Conservation (phyloP, 2,329 filamentous ascomycete genomes). For the Ceratocystis harringtonii region DNA sequence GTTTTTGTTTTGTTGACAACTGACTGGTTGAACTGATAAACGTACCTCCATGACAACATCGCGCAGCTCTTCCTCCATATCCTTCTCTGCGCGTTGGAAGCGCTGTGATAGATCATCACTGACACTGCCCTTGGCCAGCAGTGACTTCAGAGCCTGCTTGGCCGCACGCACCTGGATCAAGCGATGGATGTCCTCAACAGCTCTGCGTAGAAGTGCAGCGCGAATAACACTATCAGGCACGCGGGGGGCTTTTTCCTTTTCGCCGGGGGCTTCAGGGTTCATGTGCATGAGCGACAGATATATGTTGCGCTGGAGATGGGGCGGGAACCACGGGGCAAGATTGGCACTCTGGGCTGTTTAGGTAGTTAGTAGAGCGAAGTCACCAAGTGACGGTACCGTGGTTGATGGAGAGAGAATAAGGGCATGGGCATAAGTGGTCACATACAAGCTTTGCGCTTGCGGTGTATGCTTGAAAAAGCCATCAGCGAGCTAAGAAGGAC, state of each 20-base stretch:
- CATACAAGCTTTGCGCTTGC: conserved; percentile 74
- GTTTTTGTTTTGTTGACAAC: not conserved
- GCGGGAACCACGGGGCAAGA: conserved; percentile 85
- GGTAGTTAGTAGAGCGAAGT: conserved; percentile 13
- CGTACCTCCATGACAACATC: conserved; percentile 85
- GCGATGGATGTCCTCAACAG: conserved; percentile 82
- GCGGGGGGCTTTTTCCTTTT: conserved; percentile 57
- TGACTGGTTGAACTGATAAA: not conserved
- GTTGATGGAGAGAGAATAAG: not conserved
- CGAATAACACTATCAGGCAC: conserved; percentile 75
- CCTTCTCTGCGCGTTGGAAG: conserved; percentile 82
- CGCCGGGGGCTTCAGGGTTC: conserved; percentile 42
- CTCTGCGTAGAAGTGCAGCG: conserved; percentile 74
- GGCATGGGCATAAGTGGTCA: conserved; percentile 19
- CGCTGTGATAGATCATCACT: conserved; percentile 93
- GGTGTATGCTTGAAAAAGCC: conserved; percentile 85
- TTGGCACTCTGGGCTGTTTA: conserved; percentile 57
- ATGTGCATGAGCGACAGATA: conserved; percentile 87
- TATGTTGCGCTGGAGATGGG: conserved; percentile 82
- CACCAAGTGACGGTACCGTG: not conserved
- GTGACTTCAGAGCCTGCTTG: conserved; percentile 70
- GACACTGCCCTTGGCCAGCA: conserved; percentile 81
- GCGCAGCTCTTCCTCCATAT: conserved; percentile 89
- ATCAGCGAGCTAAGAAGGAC: conserved; percentile 78
- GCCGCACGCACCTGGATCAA: conserved; percentile 77